Percentiles rank a stretch among this genome's conserved stretches.
Evolutionary conservation across 2,329 filamentous ascomycete species (phyloP).

Genomic region (Capronia epimyces): DNA sequence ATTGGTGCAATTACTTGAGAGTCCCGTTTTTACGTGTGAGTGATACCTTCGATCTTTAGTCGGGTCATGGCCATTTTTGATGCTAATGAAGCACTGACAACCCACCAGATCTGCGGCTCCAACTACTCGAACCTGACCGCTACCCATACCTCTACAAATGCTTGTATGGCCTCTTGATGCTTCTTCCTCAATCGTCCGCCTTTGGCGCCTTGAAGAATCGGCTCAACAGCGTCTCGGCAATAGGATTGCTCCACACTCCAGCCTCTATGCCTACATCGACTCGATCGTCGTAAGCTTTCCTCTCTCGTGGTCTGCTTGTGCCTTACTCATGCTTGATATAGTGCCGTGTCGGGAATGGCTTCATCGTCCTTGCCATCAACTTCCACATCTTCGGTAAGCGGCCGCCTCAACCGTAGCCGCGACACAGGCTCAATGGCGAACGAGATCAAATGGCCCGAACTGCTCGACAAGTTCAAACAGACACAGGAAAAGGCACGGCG

Average conservation of each 20-base stretch:
- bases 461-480: constrained; percentile 87
- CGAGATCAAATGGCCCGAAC: constrained; percentile 81
- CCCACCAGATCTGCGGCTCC: constrained; percentile 75
- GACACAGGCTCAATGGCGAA: constrained; percentile 10
- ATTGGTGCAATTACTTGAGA: constrained; percentile 91
- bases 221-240: constrained; percentile 92
- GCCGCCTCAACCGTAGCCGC: constrained; percentile 19
- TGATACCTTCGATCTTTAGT: constrained; percentile 13
- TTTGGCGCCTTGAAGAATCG: constrained; percentile 96
- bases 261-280: constrained; percentile 39
- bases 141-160: constrained; percentile 96
- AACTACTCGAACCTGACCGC: constrained; percentile 89
- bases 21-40: constrained; percentile 93
- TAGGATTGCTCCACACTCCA: constrained; percentile 84
- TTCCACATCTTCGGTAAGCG: constrained; percentile 7
- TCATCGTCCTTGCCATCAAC: constrained; percentile 6
- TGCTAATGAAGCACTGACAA: too few relatives aligned
- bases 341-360: constrained; percentile 22
- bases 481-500: constrained; percentile 77
- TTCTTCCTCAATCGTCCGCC: constrained; percentile 93
- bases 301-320: constrained; percentile 5
- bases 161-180: constrained; percentile 93
- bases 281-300: constrained; percentile 21
- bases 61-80: too few relatives aligned
- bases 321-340: constrained; percentile 1